Evolutionary conservation across 805 yeast species (phyloP).

Genomic region (Candida nemodendra): DNA sequence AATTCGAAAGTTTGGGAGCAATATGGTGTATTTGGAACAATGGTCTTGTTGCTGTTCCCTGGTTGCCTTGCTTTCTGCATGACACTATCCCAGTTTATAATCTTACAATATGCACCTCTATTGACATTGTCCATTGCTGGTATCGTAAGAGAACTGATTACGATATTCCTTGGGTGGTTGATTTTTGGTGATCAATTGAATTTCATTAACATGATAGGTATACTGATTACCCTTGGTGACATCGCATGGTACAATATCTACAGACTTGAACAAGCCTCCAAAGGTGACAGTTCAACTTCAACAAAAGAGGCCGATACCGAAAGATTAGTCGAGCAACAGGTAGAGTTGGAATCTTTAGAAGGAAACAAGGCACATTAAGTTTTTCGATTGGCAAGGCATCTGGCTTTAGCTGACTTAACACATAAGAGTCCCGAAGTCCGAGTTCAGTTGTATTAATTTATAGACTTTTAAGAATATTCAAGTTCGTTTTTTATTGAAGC

Average conservation of each 20-base stretch:
- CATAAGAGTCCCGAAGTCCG: too few species aligned
- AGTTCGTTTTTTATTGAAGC: too few species aligned
- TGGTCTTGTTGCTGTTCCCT: constrained; percentile 62
- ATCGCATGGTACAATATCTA: constrained; percentile 76
- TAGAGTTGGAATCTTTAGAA: constrained; percentile 16
- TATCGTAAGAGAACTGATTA: constrained; percentile 83
- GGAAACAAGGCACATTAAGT: constrained; percentile 5
- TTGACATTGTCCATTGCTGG: constrained; percentile 85
- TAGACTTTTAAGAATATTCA: background rate
- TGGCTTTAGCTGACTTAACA: too few species aligned
- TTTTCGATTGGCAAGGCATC: too few species aligned
- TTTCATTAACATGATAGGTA: constrained; percentile 64
- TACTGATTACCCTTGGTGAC: constrained; percentile 66
- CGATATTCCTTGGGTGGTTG: constrained; percentile 63
- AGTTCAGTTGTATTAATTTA: too few species aligned
- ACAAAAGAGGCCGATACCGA: constrained; percentile 22
- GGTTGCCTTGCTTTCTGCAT: constrained; percentile 81
- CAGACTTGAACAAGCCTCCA: constrained; percentile 35
- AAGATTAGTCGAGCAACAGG: constrained; percentile 14
- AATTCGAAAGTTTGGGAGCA: constrained; percentile 57
- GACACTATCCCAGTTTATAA: constrained; percentile 81
- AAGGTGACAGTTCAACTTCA: constrained; percentile 7
- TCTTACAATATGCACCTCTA: constrained; percentile 75
- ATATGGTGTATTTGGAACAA: constrained; percentile 51
- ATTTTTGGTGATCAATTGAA: constrained; percentile 73